Base-by-base conservation (phyloP, 768 basidiomycete genomes). In the Lactarius evosmus region DNA sequence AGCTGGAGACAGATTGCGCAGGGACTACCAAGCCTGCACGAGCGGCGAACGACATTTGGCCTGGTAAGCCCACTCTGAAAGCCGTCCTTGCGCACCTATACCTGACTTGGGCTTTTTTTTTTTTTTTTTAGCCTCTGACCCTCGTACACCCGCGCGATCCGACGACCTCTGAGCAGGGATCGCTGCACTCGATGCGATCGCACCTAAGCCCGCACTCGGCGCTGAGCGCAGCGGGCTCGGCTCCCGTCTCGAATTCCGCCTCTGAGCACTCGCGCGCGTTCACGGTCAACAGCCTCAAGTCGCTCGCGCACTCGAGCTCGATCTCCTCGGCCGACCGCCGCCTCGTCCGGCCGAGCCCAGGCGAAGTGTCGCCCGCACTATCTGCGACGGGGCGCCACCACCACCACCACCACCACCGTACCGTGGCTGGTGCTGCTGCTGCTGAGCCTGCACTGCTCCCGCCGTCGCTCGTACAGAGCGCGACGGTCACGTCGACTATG, bases 101-200 rank as follows among this genome's bases (percentile, higher is more conserved):
- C 14, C 14, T 33, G 7, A 49, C 53, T n/a, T n/a, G n/a, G n/a
- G n/a, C n/a, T 32, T 36, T 40, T 49, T 12, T 52, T 7, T 19
- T 12, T 33, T 9, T 33, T 7, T 58, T 29, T 17, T 61, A 41
- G 33, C 67, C 86, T 79, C 80, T 80, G 29, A 75, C 76, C 69
- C 72, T 80, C 41, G 72, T 81, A 38, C 78, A 82, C 58, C 75
- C 75, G 33, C 74, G 72, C n/a, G 75, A 74, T 40, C 69, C 74
- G 7, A 70, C 79, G 49, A 72, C 72, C n/a, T 86, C 88, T 27
- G 85, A 89, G 67, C 80, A 81, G 67, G 85, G 81, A 29, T 90
- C 89, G 0, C 72, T 90, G 12, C 82, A 86, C 68, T 89, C 88
- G 0, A 80, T 83, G 78, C 79, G 77, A 25, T 85, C 86, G 1